Evolutionary conservation across 2,329 filamentous ascomycete genomes (phyloP).

Genomic region (Ophiostoma piceae): DNA sequence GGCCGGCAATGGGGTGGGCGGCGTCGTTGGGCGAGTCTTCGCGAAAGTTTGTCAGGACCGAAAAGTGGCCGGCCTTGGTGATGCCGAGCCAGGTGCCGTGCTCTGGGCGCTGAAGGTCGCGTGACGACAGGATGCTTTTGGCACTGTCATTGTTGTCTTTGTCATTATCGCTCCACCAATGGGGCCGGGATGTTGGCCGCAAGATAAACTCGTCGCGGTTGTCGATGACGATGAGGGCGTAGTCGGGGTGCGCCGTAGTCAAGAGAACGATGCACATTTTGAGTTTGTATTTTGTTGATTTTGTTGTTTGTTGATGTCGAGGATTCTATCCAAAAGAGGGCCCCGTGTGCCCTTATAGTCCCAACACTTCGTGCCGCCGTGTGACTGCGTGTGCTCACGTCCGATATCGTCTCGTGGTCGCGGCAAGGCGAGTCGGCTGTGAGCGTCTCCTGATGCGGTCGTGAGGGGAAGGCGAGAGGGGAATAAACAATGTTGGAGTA

Average conservation of each 20-base stretch:
- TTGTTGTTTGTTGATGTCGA: background rate
- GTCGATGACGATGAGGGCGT: constrained; percentile 68
- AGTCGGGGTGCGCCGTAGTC: constrained; percentile 69
- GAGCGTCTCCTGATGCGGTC: constrained; percentile 16
- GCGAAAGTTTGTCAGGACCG: constrained; percentile 62
- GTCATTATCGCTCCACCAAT: constrained; percentile 54
- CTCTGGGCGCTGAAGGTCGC: constrained; percentile 57
- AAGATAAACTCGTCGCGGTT: constrained; percentile 72
- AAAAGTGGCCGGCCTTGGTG: constrained; percentile 54
- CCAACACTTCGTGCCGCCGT: background rate
- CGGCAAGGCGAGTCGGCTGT: background rate
- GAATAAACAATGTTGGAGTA: background rate
- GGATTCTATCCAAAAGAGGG: background rate
- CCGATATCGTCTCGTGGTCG: constrained; percentile 19
- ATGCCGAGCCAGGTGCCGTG: constrained; percentile 63
- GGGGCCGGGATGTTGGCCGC: constrained; percentile 57
- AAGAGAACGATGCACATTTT: constrained; percentile 73
- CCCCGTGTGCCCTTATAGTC: background rate
- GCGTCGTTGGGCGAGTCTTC: constrained; percentile 49
- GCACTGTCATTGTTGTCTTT: background rate
- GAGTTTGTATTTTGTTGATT: constrained; percentile 6
- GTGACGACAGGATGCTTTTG: constrained; percentile 49
- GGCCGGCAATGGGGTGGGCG: constrained; percentile 48
- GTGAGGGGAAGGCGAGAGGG: background rate
- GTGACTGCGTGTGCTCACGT: background rate